phyloP scores from a whole-genome alignment of 768 basidiomycete species.

The Termitomyces sp. region DNA sequence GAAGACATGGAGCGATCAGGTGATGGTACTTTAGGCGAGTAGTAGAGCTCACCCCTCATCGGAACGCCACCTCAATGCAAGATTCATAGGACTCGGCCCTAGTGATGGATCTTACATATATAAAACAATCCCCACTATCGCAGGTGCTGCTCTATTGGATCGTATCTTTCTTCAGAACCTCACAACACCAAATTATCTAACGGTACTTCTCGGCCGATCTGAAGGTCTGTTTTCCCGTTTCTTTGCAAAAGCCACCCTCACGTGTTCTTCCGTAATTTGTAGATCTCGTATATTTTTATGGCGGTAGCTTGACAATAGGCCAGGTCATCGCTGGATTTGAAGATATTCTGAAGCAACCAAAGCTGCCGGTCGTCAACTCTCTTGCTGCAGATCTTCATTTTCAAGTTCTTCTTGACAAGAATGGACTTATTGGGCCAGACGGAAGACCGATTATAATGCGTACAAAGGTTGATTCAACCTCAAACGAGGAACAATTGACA shows the following conservation, averaged over 20 bases:
- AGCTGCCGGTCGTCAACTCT: constrained; percentile 38
- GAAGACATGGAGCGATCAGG: constrained; percentile 24
- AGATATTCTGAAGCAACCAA: constrained; percentile 43
- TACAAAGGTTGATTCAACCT: constrained; percentile 38
- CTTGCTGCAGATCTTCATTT: constrained; percentile 53
- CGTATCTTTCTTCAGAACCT: constrained; percentile 57
- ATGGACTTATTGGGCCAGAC: constrained; percentile 59
- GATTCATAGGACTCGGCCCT: constrained; percentile 58
- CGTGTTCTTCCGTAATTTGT: background rate
- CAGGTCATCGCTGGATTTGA: constrained; percentile 25
- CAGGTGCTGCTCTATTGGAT: constrained; percentile 53
- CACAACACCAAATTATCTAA: constrained; percentile 53
- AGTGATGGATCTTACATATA: constrained; percentile 48
- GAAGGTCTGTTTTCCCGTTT: constrained; percentile 21
- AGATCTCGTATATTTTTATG: constrained; percentile 14
- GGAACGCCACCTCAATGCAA: background rate
- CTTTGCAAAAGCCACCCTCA: background rate
- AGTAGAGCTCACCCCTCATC: background rate
- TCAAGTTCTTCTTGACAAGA: constrained; percentile 53
- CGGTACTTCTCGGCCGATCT: constrained; percentile 57
- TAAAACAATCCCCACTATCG: constrained; percentile 21
- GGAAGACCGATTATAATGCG: constrained; percentile 40
- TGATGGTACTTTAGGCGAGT: constrained; percentile 21
- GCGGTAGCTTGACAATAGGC: constrained; percentile 60
- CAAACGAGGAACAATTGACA: constrained; percentile 42